phyloP scores from a whole-genome alignment of 441 rosid genomes.

The Erodium chrysanthum region DNA sequence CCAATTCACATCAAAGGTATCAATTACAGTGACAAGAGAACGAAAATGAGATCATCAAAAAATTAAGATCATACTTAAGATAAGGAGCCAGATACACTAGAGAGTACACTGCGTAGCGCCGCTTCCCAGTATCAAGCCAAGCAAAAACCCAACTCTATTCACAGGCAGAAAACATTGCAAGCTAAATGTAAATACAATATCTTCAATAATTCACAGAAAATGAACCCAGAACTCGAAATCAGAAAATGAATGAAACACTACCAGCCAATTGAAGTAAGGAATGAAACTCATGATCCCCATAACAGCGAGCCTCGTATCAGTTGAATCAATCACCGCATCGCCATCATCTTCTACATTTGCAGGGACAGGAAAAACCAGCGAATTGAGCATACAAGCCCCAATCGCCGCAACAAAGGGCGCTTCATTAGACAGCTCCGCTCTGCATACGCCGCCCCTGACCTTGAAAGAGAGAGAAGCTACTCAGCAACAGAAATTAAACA shows the following conservation, averaged over 20 bases:
- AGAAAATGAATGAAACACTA: background rate
- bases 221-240: background rate
- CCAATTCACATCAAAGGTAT: too few relatives aligned
- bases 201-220: background rate
- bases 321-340: slow-evolving; percentile 39
- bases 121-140: slow-evolving; percentile 83
- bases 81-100: slow-evolving; percentile 75
- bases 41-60: background rate
- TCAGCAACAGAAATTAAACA: background rate
- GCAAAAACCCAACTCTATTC: slow-evolving; percentile 92
- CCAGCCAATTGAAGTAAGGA: slow-evolving; percentile 98
- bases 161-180: background rate
- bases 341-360: slow-evolving; percentile 30
- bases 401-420: slow-evolving; percentile 68
- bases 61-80: slow-evolving; percentile 35
- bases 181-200: background rate
- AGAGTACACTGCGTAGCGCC: slow-evolving; percentile 67
- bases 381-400: slow-evolving; percentile 65
- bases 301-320: slow-evolving; percentile 65
- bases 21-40: background rate
- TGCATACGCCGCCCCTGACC: slow-evolving; percentile 31
- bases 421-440: slow-evolving; percentile 60
- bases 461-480: background rate
- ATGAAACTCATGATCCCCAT: slow-evolving; percentile 88
- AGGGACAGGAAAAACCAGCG: slow-evolving; percentile 48